phyloP scores from a whole-genome alignment of 345 rosid genomes.

The Raphanus raphanistrum region DNA sequence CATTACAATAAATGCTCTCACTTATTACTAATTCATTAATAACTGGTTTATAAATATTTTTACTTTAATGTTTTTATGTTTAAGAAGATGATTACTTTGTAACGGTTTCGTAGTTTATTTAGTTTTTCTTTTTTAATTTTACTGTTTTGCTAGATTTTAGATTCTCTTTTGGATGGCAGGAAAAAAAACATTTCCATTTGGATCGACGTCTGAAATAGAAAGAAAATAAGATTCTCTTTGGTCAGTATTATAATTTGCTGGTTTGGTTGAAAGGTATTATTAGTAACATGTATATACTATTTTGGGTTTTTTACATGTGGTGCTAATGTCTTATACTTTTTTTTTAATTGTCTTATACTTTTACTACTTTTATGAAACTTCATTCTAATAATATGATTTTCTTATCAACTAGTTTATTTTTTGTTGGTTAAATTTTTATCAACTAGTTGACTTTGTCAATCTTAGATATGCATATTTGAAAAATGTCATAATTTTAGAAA shows the following conservation, averaged over 20 bases:
- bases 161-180: slow-evolving; percentile 11
- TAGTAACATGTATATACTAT: background rate
- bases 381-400: too few relatives aligned
- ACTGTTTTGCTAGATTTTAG: background rate
- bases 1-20: background rate
- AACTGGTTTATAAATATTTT: background rate
- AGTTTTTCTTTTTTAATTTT: background rate
- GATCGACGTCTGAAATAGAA: background rate
- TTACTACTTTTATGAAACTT: background rate
- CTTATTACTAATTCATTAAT: background rate
- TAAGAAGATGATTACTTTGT: background rate
- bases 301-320: background rate
- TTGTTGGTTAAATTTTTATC: background rate
- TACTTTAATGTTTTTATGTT: background rate
- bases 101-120: background rate
- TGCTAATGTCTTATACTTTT: background rate
- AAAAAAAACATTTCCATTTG: slow-evolving; percentile 19
- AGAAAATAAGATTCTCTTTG: background rate
- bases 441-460: background rate
- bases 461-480: background rate
- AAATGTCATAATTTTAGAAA: background rate
- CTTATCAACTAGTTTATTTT: background rate
- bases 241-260: slow-evolving; percentile 7
- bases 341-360: too few relatives aligned
- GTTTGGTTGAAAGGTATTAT: background rate